phyloP scores from a whole-genome alignment of 2,329 filamentous ascomycete species.

The Diatrype stigma region DNA sequence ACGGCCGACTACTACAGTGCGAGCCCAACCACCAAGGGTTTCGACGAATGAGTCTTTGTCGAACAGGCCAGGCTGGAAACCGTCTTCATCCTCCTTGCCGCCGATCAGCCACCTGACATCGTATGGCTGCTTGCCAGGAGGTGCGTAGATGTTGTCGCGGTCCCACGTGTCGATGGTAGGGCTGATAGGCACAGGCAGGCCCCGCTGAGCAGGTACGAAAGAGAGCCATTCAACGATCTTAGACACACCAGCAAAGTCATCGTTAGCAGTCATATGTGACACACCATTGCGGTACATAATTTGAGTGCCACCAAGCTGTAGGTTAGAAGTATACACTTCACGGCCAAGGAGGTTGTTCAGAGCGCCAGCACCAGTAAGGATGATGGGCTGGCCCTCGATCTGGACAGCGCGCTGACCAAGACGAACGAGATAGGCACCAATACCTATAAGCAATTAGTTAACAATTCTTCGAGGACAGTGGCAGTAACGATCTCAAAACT shows the following conservation, averaged over 20 bases:
- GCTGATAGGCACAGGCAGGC: slow-evolving; percentile 86
- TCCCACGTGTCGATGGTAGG: slow-evolving; percentile 86
- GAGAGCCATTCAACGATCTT: slow-evolving; percentile 99
- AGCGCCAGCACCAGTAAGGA: slow-evolving; percentile 92
- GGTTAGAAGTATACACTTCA: slow-evolving; percentile 97
- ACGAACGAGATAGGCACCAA: slow-evolving; percentile 96
- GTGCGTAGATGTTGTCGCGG: slow-evolving; percentile 82
- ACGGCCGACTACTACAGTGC: slow-evolving; percentile 93
- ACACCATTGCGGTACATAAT: slow-evolving; percentile 99
- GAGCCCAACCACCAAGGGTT: slow-evolving; percentile 93
- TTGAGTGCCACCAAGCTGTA: slow-evolving; percentile 99
- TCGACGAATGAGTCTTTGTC: slow-evolving; percentile 97
- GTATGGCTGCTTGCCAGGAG: slow-evolving; percentile 77
- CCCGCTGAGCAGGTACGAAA: slow-evolving; percentile 93
- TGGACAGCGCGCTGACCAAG: slow-evolving; percentile 98
- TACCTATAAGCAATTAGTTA: slow-evolving; percentile 53
- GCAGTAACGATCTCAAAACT: slow-evolving; percentile 24
- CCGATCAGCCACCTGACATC: slow-evolving; percentile 92
- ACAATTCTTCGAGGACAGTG: neutral
- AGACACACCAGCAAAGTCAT: slow-evolving; percentile 96
- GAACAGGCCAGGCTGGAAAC: slow-evolving; percentile 87
- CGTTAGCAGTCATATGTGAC: slow-evolving; percentile 95
- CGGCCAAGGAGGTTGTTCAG: slow-evolving; percentile 98
- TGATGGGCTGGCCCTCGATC: slow-evolving; percentile 98
- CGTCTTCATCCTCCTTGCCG: slow-evolving; percentile 80